Evolutionary conservation across 352 stramenopile genomes (phyloP).

Genomic region (Detonula confervacea): DNA sequence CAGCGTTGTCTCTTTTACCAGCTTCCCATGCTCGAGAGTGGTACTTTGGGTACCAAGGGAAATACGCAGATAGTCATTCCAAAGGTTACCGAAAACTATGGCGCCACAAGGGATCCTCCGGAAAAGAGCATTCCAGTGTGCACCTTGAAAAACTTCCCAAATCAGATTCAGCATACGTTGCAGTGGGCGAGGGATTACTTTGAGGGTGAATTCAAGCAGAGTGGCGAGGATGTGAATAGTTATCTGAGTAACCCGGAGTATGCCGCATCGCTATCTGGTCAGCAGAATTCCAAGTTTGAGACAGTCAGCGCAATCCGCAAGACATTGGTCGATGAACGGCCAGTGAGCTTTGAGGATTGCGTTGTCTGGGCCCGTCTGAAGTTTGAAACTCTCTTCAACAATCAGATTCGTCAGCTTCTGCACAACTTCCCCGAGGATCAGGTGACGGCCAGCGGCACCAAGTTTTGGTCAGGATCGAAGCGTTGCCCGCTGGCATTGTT

Average conservation of each 20-base stretch:
- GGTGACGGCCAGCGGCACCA: conserved; percentile 94
- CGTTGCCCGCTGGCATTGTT: conserved; percentile 92
- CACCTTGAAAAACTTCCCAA: conserved; percentile 99
- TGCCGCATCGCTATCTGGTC: conserved; percentile 92
- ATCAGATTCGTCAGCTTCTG: conserved; percentile 96
- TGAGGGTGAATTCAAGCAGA: conserved; percentile 98
- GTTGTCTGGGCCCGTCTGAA: conserved; percentile 96
- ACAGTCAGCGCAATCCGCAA: conserved; percentile 92
- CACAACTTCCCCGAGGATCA: conserved; percentile 99
- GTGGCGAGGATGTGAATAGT: conserved; percentile 93
- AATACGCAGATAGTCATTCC: conserved; percentile 93
- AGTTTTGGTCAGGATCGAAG: conserved; percentile 97
- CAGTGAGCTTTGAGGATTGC: conserved; percentile 95
- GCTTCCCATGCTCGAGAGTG: conserved; percentile 96
- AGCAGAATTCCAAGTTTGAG: conserved; percentile 97
- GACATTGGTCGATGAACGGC: conserved; percentile 92
- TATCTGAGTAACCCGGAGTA: conserved; percentile 85
- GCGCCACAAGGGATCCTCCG: conserved; percentile 94
- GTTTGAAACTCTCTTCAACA: conserved; percentile 98
- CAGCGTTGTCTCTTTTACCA: conserved; percentile 88
- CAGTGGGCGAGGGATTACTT: conserved; percentile 99
- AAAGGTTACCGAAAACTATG: conserved; percentile 93
- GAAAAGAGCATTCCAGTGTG: conserved; percentile 99
- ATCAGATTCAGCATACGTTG: conserved; percentile 98
- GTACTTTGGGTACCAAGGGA: conserved; percentile 98